Percentiles rank a stretch among this genome's conserved stretches.
These are phyloP conservation scores for Candida labiduridarum DNA, from an alignment of 1,139 yeast species.

Conservation along the genomic window DNA sequence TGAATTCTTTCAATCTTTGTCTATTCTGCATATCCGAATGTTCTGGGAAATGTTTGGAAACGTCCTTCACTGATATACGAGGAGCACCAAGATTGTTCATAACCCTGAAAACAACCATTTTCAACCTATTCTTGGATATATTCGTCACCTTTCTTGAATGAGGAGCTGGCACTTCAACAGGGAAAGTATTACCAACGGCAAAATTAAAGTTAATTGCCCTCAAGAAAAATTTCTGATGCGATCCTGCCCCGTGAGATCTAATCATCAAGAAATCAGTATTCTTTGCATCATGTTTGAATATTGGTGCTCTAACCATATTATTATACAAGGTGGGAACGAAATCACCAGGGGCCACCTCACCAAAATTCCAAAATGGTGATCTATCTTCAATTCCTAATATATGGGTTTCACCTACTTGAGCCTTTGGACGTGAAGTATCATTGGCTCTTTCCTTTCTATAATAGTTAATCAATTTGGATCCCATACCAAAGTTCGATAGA, in stretches of 20 bases:
- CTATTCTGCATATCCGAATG: constrained; percentile 98
- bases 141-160: constrained; percentile 96
- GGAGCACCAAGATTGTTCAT: constrained; percentile 76
- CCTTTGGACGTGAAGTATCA: constrained; percentile 85
- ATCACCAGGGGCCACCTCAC: constrained; percentile 93
- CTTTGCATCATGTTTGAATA: constrained; percentile 80
- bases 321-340: constrained; percentile 93
- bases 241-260: constrained; percentile 79
- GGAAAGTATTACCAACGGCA: constrained; percentile 90
- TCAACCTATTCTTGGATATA: constrained; percentile 84
- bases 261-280: constrained; percentile 82
- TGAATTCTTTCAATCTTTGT: constrained; percentile 92
- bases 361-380: constrained; percentile 98
- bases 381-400: constrained; percentile 94
- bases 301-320: constrained; percentile 90
- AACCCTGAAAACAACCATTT: constrained; percentile 91
- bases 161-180: constrained; percentile 97
- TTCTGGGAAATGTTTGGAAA: constrained; percentile 92
- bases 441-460: constrained; percentile 83
- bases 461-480: constrained; percentile 88
- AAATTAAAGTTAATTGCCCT: constrained; percentile 72
- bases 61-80: constrained; percentile 82
- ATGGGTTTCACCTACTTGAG: constrained; percentile 91
- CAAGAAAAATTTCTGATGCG: constrained; percentile 53
- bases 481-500: constrained; percentile 92